Conservation (phyloP, 1,284 basidiomycete genomes). For the Porodaedalea pini region DNA sequence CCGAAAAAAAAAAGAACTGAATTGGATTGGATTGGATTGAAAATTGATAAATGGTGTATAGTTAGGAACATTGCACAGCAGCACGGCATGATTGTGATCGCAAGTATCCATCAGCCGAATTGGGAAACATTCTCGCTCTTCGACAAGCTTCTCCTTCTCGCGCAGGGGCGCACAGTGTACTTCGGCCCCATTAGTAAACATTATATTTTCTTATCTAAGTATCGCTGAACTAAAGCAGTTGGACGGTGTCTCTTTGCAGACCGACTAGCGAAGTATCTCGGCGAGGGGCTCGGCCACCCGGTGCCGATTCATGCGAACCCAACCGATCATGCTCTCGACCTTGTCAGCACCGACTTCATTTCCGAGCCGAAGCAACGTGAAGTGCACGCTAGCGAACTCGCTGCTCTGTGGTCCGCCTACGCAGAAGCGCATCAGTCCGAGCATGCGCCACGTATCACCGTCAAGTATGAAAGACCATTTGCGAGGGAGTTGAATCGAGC, state of each 20-base stretch:
- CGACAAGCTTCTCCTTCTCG: conserved; percentile 52
- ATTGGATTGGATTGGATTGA: background rate
- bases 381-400: conserved; percentile 16
- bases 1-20: background rate
- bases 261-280: conserved; percentile 42
- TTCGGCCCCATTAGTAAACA: conserved; percentile 37
- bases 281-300: conserved; percentile 29
- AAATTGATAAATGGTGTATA: no score
- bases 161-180: conserved; percentile 48
- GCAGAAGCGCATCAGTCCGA: conserved; percentile 4
- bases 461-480: background rate
- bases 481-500: no score
- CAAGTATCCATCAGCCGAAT: conserved; percentile 62
- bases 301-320: conserved; percentile 45
- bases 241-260: conserved; percentile 7
- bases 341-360: conserved; percentile 36
- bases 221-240: background rate
- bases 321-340: conserved; percentile 46
- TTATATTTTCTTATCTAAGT: background rate
- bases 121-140: conserved; percentile 57
- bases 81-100: conserved; percentile 53
- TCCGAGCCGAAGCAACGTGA: conserved; percentile 32
- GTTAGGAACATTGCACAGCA: conserved; percentile 27
- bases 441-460: background rate
- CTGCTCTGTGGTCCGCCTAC: conserved; percentile 20